Evolutionary conservation across 2,329 filamentous ascomycete species (phyloP).

Genomic region (Calonectria leucothoes): DNA sequence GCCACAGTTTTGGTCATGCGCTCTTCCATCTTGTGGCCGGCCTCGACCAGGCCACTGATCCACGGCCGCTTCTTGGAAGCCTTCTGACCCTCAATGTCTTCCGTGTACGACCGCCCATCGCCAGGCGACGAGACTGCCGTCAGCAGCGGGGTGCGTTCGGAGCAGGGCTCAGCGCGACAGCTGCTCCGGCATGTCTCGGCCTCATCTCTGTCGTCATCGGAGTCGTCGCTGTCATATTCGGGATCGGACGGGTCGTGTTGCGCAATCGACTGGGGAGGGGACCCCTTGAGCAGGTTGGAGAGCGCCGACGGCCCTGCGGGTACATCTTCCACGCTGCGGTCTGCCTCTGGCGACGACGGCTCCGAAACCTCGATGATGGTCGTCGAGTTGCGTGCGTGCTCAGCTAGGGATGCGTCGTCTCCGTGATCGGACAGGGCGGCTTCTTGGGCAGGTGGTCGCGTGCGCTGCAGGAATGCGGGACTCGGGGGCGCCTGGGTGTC

Average conservation of each 20-base stretch:
- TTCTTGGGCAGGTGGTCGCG: constrained; percentile 45
- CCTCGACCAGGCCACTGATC: constrained; percentile 47
- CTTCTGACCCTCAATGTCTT: constrained; percentile 66
- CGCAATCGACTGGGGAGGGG: constrained; percentile 55
- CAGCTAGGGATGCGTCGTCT: constrained; percentile 35
- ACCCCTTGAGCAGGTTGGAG: constrained; percentile 61
- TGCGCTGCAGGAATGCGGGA: constrained; percentile 59
- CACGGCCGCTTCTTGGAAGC: constrained; percentile 44
- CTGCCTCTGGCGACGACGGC: constrained; percentile 43
- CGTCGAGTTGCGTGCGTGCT: constrained; percentile 51
- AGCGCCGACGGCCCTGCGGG: constrained; percentile 55
- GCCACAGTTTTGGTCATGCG: constrained; percentile 45
- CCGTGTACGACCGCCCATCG: constrained; percentile 45
- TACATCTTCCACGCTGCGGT: constrained; percentile 27
- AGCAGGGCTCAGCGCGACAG: constrained; percentile 33
- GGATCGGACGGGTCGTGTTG: constrained; percentile 27
- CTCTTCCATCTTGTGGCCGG: constrained; percentile 47
- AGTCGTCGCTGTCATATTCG: not conserved
- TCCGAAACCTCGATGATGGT: constrained; percentile 73
- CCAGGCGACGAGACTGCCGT: constrained; percentile 46
- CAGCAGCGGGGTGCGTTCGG: constrained; percentile 63
- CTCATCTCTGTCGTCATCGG: constrained; percentile 21
- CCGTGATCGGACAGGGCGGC: constrained; percentile 36
- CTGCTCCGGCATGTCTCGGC: constrained; percentile 22
- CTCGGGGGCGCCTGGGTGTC: constrained; percentile 62